Base-by-base conservation (phyloP, 805 yeast species). In the Lachancea cidri region DNA sequence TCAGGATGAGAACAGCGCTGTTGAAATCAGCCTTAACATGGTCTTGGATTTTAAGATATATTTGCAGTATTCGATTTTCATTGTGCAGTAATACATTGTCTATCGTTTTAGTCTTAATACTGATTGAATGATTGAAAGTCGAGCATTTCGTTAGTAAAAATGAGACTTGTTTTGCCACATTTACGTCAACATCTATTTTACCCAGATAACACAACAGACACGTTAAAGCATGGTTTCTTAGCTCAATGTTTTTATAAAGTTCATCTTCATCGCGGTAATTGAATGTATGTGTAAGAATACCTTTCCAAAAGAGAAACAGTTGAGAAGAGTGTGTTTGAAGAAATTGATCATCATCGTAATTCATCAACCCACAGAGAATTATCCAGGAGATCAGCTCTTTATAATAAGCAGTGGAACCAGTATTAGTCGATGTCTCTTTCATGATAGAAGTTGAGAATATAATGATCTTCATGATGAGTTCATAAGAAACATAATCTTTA, bases 271-370 rank as follows among this genome's bases (percentile, higher is more conserved):
- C 56, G 3, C 61, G 53, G 13, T 72, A 65, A 11, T 72, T 69
- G 40, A 73, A 70, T 2, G 75, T 66, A 35, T 75, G 76, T 1
- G 77, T 72, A 29, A 79, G 52, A 5, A 81, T 65, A 33, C 74
- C 71, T 46, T 79, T 79, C 89, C 89, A 84, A 42, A 83, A 66
- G 7, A 69, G 58, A 35, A 83, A 59, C 37, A 84, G 66, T 48
- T 81, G 86, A 2, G 79, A 71, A 11, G 73, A 63, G 47, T 81
- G 81, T 42, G 77, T 66, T 38, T 70, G 65, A 29, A 84, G 65
- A 42, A 76, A 74, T 17, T 68, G 63, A 13, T 72, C 71, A 29
- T 82, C 83, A 0, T 62, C 53, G 52, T 76, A 74, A 37, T 79
- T 74, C 70, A 83, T 75, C 3, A 83, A 58, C 2, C 91, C 91